Conservation (phyloP, 148 eudicot genomes). For the Rhododendron molle region DNA sequence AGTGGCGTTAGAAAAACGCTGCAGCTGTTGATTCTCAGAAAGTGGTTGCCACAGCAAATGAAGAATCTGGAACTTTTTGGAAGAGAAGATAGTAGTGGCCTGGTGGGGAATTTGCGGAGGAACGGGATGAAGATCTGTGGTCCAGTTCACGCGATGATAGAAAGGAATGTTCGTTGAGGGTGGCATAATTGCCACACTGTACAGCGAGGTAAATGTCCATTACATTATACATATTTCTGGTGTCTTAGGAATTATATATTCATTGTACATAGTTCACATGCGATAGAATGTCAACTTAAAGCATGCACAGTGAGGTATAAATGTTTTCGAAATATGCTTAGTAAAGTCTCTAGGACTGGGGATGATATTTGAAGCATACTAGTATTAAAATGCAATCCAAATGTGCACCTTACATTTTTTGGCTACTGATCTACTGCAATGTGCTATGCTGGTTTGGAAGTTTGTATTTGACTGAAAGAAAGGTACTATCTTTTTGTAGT, state of each 20-base stretch:
- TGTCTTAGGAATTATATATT: background rate
- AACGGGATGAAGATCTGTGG: background rate
- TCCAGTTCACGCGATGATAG: background rate
- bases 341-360: too few species aligned
- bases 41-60: background rate
- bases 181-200: background rate
- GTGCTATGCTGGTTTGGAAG: too few species aligned
- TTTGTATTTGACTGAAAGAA: too few species aligned
- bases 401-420: too few species aligned
- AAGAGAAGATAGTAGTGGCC: background rate
- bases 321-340: too few species aligned
- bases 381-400: too few species aligned
- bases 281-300: too few species aligned
- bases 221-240: background rate
- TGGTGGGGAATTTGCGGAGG: background rate
- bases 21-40: background rate
- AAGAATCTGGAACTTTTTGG: background rate
- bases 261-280: too few species aligned
- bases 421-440: too few species aligned
- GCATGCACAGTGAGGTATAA: too few species aligned
- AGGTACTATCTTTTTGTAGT: too few species aligned
- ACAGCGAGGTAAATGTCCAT: background rate
- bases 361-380: too few species aligned
- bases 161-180: background rate
- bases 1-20: background rate